Percentiles rank a stretch among this genome's conserved stretches.
Conservation (phyloP, 148 eudicot species). For the Persicaria tinctoria region DNA sequence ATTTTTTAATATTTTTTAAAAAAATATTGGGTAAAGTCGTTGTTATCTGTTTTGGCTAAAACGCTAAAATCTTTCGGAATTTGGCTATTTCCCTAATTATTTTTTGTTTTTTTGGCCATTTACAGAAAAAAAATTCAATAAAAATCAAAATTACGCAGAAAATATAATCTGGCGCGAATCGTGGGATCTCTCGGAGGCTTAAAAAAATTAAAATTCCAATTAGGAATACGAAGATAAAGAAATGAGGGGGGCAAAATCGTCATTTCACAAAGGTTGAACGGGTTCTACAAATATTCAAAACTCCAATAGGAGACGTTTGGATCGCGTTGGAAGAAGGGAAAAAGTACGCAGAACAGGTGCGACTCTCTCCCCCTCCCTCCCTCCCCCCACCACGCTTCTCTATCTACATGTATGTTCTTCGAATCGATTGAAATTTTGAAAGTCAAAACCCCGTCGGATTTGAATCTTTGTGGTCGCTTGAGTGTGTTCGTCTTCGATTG, state of each 20-base stretch:
- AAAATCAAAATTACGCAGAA: too few species aligned
- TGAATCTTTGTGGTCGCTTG: not conserved
- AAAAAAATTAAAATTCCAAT: too few species aligned
- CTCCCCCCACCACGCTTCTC: too few species aligned
- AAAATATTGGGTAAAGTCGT: too few species aligned
- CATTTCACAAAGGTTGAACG: not conserved
- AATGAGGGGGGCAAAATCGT: not conserved
- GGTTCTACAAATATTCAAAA: slow-evolving; percentile 4
- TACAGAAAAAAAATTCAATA: too few species aligned
- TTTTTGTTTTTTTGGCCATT: too few species aligned
- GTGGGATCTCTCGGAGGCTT: too few species aligned
- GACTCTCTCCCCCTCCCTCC: not conserved
- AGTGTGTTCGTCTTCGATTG: not conserved
- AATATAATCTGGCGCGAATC: too few species aligned
- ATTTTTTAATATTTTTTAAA: too few species aligned
- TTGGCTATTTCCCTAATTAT: too few species aligned
- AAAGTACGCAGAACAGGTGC: slow-evolving; percentile 6
- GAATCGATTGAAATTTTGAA: not conserved
- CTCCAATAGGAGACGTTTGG: not conserved
- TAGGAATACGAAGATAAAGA: not conserved
- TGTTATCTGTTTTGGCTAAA: too few species aligned
- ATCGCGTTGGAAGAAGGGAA: not conserved
- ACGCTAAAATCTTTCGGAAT: too few species aligned
- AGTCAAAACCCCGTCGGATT: not conserved
- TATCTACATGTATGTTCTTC: not conserved